Conservation (phyloP, 306 rosid genomes). For the Psophocarpus tetragonolobus region DNA sequence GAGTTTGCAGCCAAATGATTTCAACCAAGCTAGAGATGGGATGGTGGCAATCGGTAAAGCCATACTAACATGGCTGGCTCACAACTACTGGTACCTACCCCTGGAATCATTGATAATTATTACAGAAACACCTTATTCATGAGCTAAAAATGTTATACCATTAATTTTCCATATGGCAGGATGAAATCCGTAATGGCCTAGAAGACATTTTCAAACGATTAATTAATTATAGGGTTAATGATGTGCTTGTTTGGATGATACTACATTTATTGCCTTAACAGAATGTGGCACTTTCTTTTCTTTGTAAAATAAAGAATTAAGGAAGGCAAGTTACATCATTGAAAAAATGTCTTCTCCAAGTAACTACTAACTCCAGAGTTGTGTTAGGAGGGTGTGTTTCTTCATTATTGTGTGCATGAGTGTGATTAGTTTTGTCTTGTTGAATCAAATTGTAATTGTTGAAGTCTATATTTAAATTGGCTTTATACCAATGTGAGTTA, state of each 20-base stretch:
- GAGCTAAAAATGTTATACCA: neutral
- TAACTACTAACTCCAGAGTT: too few relatives aligned
- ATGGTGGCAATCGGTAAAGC: conserved; percentile 64
- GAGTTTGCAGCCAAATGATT: conserved; percentile 73
- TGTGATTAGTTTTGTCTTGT: neutral
- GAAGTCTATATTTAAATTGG: neutral
- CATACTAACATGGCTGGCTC: conserved; percentile 13
- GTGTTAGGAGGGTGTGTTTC: too few relatives aligned
- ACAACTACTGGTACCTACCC: conserved; percentile 20
- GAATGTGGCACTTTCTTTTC: neutral
- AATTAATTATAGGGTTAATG: conserved; percentile 11
- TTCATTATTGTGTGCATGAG: too few relatives aligned
- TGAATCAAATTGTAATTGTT: conserved; percentile 29
- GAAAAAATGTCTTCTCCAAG: too few relatives aligned
- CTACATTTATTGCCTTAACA: neutral
- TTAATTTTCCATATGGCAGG: conserved; percentile 27
- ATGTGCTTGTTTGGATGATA: conserved; percentile 22
- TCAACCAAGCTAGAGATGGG: conserved; percentile 72
- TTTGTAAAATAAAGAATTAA: too few relatives aligned
- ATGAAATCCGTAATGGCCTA: conserved; percentile 7
- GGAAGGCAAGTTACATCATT: too few relatives aligned
- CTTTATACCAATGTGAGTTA: neutral
- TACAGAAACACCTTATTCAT: neutral
- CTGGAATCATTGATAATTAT: conserved; percentile 5
- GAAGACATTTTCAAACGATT: conserved; percentile 14